These are phyloP conservation scores for Fusarium brevicatenulatum DNA, from an alignment of 2,329 filamentous ascomycete species.

Conservation along the genomic window DNA sequence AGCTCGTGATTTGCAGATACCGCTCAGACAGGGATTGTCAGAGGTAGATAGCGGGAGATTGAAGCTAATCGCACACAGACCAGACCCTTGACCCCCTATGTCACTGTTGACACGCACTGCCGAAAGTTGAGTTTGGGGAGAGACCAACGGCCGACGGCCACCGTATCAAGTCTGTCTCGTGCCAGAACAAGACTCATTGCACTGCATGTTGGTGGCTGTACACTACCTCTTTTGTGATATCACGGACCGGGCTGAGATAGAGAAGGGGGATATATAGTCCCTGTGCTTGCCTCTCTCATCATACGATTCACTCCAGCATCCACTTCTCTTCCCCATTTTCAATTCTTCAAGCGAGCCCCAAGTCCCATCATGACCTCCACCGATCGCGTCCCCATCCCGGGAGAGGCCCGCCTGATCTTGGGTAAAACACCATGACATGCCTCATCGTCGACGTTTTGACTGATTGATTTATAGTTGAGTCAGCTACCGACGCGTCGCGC, in stretches of 20 bases:
- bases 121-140: background rate
- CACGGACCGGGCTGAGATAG: background rate
- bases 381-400: constrained; percentile 17
- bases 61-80: background rate
- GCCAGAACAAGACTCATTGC: background rate
- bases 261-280: background rate
- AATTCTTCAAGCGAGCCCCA: background rate
- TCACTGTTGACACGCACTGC: background rate
- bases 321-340: background rate
- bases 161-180: constrained; percentile 5
- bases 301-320: background rate
- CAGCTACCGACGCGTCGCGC: constrained; percentile 24
- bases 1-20: background rate
- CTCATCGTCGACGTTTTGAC: background rate
- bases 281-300: background rate
- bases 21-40: background rate
- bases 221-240: background rate
- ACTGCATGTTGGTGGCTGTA: background rate
- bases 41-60: background rate
- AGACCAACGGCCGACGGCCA: background rate
- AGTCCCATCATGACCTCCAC: constrained; percentile 20
- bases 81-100: background rate
- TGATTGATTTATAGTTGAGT: constrained; percentile 19
- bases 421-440: constrained; percentile 5
- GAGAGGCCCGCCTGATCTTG: constrained; percentile 30